Evolutionary conservation across 257 asterid genomes (phyloP), one percentile per base, ranked within the genome.

Genomic region (Solanum paucissectum): DNA sequence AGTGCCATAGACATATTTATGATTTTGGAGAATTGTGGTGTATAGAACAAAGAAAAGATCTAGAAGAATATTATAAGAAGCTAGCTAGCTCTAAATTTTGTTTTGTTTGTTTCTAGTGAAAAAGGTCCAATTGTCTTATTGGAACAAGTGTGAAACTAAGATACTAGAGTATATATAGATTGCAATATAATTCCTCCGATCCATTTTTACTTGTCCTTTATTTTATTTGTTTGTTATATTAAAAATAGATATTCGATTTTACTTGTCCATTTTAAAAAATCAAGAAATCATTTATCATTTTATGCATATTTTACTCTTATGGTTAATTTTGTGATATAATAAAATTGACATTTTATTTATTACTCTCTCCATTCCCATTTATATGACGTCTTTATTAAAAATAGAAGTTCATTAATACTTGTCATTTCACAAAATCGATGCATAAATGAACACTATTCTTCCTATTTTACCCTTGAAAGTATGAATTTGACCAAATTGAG

Each of bases 1-100:
- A 93, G 91, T 14, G 93, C 95, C 98, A 95, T 95, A 10, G 92
- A 42, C 66, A 52, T 79, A 40, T 44, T 32, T 69, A 4, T 42
- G 38, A 79, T 23, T 23, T 62, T 62, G 14, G 38, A 79, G 33
- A 79, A 79, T 79, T 42, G n/a, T 25, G 38, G n/a, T 25, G 38
- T 9, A 2, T 4, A 44, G 64, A 27, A n/a, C 66, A 46, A n/a
- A 42, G 71, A 85, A 44, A 29, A n/a, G 12, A 68, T 12, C 37
- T 27, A 85, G 73, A 16, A 55, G 87, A 69, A 9, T 40, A 64
- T 60, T n/a, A 64, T 42, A 42, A 32, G 29, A 68, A 40, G 68
- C 49, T 18, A 46, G 40, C 16, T 44, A 44, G 18, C 29, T 49
- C 85, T 81, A 81, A 29, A 29, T 49, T 81, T 81, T 46, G 42